phyloP scores from a whole-genome alignment of 768 basidiomycete species.

The Galerina sulciceps region DNA sequence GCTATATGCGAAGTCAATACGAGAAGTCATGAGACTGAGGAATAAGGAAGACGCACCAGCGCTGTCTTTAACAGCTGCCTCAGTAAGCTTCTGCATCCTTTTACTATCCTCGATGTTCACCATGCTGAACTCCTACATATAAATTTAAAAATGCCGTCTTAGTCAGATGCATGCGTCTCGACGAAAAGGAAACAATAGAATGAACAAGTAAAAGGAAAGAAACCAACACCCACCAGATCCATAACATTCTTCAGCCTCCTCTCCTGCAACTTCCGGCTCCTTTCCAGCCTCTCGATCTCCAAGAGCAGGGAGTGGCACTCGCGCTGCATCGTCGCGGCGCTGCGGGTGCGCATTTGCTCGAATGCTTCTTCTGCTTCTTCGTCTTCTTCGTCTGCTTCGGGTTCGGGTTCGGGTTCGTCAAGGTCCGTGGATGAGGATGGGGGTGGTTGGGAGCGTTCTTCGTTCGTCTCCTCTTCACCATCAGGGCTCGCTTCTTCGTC shows the following conservation, averaged over 20 bases:
- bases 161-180: too few relatives aligned
- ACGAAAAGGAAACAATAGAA: too few relatives aligned
- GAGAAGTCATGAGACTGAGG: neutral
- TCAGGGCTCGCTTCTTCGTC: neutral
- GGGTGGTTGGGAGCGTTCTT: too few relatives aligned
- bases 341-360: constrained; percentile 6
- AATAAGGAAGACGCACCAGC: constrained; percentile 30
- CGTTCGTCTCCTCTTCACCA: neutral
- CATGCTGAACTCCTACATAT: constrained; percentile 46
- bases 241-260: constrained; percentile 54
- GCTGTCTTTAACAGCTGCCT: constrained; percentile 43
- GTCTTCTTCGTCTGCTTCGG: neutral
- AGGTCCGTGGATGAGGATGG: too few relatives aligned
- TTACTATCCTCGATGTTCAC: constrained; percentile 53
- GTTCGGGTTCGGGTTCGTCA: neutral
- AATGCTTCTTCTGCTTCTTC: constrained; percentile 1
- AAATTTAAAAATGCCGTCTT: neutral
- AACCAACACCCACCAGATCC: constrained; percentile 39
- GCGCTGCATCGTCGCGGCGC: constrained; percentile 31
- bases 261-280: constrained; percentile 42
- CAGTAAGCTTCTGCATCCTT: constrained; percentile 45
- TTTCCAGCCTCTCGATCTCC: constrained; percentile 55
- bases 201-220: neutral
- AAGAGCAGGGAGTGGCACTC: constrained; percentile 52
- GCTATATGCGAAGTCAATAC: constrained; percentile 25